Base-by-base conservation (phyloP, 441 rosid genomes). In the Gossypium schwendimanii region DNA sequence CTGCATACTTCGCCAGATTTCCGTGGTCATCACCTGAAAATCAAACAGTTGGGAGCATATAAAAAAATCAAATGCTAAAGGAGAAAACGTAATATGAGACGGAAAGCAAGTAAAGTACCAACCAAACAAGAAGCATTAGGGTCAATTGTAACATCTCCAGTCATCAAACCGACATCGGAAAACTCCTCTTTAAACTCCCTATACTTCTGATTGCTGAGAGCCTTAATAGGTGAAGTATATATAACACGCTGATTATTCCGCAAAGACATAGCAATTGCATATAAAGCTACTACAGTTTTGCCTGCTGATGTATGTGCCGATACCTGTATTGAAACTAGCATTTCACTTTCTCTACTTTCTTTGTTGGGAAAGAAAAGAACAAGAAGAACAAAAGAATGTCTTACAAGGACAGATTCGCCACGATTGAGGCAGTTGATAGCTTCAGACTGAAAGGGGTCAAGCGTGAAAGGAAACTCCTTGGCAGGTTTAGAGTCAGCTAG, bases 291-390 rank as follows among this genome's bases (percentile, higher is more conserved):
- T 2, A 91, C 99, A 31, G 99, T 95, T 85, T 95, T 95, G 17
- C 98, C 99, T 75, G 99, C 98, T 15, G 99, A 93, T 24, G 99
- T 95, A 84, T 95, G 99, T 21, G 99, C 99, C 21, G 99, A 95
- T 23, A 91, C 98, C 98, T 94, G 73, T 65, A 55, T 54, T 53
- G 53, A 10, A 50, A 78, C 70, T 18, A 14, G 21, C 14, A 75
- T 76, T 73, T 64, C 63, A 36, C 2, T 24, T 24, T 44, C 60
- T 26, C 45, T 28, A 18, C 33, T 62, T 47, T 17, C 73, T 20
- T 41, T 10, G 14, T 41, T 41, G 47, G 1, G 33, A 3, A 7
- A 1, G 9, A 12, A 33, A 2, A 6, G 36, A 54, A 8, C 12
- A 77, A 20, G 55, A 21, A 50, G 20, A 23, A 12, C 21, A 12